A percentile compares a stretch with the other conserved stretches of the same genome.
Conservation (phyloP, 2,329 filamentous ascomycete species). For the Leptosphaerulina australis region DNA sequence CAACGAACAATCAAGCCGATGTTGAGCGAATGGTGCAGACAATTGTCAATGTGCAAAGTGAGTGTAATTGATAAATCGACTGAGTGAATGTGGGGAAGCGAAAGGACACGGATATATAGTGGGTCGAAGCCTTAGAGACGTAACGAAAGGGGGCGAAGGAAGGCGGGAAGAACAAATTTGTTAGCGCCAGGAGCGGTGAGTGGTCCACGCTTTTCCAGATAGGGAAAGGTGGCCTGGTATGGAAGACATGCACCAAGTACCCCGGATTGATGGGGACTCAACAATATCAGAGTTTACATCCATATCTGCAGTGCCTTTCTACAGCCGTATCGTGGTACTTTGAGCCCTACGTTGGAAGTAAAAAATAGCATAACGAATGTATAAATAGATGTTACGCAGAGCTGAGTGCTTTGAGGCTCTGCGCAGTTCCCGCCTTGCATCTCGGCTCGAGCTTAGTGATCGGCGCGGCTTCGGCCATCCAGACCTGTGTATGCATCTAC, state of each 20-base stretch:
- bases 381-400: neutral
- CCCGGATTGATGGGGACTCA: slow-evolving; percentile 6
- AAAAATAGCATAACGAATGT: neutral
- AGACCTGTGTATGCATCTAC: neutral
- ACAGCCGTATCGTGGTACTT: too few relatives aligned
- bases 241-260: neutral
- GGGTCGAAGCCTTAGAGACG: neutral
- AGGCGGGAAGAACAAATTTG: slow-evolving; percentile 16
- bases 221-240: neutral
- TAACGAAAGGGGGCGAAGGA: slow-evolving; percentile 7
- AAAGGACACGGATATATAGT: too few relatives aligned
- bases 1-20: neutral
- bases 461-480: neutral
- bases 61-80: too few relatives aligned
- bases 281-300: neutral
- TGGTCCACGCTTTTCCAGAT: slow-evolving; percentile 1
- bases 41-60: neutral
- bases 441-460: slow-evolving; percentile 7
- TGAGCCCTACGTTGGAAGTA: too few relatives aligned
- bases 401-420: slow-evolving; percentile 3
- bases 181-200: slow-evolving; percentile 11
- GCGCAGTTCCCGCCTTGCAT: neutral
- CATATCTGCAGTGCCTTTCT: neutral
- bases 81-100: slow-evolving; percentile 1
- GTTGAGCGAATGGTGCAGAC: neutral